Evolutionary conservation across 2,329 filamentous ascomycete species (phyloP), one percentile per base, ranked within the genome.

Genomic region (Beauveria rudraprayagi): DNA sequence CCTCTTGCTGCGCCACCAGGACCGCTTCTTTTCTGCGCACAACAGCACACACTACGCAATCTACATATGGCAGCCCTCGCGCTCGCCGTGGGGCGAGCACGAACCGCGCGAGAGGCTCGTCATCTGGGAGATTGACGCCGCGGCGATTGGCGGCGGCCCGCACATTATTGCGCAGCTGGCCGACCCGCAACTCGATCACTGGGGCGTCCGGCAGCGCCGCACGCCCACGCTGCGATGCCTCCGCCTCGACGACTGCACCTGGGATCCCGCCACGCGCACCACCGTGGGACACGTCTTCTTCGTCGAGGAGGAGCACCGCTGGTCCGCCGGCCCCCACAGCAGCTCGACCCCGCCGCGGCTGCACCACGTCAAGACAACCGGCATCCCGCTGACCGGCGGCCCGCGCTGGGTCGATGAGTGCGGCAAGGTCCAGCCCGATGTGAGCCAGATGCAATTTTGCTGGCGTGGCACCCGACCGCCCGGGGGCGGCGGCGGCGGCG

Each of bases 11-110:
- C 81, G 79, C 65, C 73, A 76, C n/a, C 72, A 76, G 44, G 82
- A 85, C 67, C 80, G 83, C n/a, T 85, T 86, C 75, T 85, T 83
- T 70, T 86, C 83, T 10, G 72, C 80, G 1, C 85, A 88, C 68
- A 86, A 76, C 53, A 67, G 75, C 16, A 82, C 76, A 0, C 83
- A 87, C 68, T 87, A 87, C 70, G 82, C 77, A 44, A 73, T 86
- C 16, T 87, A 87, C 69, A 75, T 82, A 30, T 87, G 83, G 83
- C 82, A 86, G 65, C 79, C 81, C 2, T 81, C 81, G 64, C 78
- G 79, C 51, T 80, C 79, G 50, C 73, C 80, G 43, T 83, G 80
- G 73, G 78, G 78, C 41, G 80, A 84, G 56, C 80, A 83, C 65
- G 77, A 80, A 14, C 83, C 83, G 0, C 77, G 83, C 17, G 84